Base-by-base conservation (phyloP, 495 filamentous ascomycete species). In the Hypoxylon rickii region DNA sequence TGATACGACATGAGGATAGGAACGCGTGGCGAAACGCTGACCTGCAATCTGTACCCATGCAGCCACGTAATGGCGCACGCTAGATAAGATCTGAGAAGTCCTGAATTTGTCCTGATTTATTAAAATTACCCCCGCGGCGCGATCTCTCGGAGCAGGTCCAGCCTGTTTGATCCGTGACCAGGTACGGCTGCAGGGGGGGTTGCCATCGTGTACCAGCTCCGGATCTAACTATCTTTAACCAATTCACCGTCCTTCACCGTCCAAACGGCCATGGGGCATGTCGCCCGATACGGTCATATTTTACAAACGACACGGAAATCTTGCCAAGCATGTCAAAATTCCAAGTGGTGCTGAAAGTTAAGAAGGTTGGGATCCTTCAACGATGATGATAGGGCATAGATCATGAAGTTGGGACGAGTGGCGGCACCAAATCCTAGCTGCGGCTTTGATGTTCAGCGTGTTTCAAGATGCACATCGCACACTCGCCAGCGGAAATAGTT, bases 281-380 rank as follows among this genome's bases (percentile, higher is more conserved):
- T 12, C 40, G 8, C 47, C 29, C n/a, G 29, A 58, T 16, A 29
- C 12, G 21, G 42, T 6, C 0, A 29, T 26, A 37, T 53, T 44
- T 37, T 48, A 4, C 42, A 44, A 60, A 60, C 49, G 44, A 39
- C 49, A 60, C 12, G 39, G 49, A 54, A 60, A 38, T 33, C 19
- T 11, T 42, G 3, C 43, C 32, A 17, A 8, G 17, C 17, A 29
- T 7, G 13, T 8, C 10, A 13, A 24, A 4, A 43, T 11, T 2
- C n/a, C 18, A 20, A 13, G 4, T 34, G 17, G 18, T 17, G 2
- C 29, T 6, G 16, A 17, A 11, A 46, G 6, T 16, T 3, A 12
- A 47, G 7, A 39, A 18, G 15, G 17, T 32, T 29, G 12, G 29
- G 54, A 43, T 44, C 44, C 46, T 12, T 44, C 39, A 32, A 21